A percentile compares a stretch with the other conserved stretches of the same genome.
Evolutionary conservation across 129 eudicot species (phyloP).

Genomic region (Erigeron canadensis): DNA sequence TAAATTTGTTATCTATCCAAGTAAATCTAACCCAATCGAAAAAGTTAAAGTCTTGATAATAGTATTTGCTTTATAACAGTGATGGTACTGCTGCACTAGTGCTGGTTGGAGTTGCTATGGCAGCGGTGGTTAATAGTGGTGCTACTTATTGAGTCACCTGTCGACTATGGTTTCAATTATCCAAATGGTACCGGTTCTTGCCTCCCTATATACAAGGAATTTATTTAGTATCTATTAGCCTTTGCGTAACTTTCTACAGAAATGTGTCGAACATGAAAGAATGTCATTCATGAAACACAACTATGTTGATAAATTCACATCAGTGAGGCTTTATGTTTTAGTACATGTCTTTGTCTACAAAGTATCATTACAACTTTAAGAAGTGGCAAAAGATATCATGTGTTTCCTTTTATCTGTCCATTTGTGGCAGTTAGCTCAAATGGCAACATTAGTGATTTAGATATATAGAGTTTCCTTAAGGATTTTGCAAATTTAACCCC

Average conservation of each 20-base stretch:
- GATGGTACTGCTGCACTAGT: conserved; percentile 99
- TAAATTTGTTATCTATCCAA: no score
- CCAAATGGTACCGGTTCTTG: no score
- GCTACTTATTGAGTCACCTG: no score
- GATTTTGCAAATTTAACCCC: neutral
- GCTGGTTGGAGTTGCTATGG: no score
- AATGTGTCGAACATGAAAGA: conserved; percentile 6
- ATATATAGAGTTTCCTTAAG: no score
- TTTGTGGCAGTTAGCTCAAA: conserved; percentile 2
- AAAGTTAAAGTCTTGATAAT: conserved; percentile 17
- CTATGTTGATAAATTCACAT: neutral
- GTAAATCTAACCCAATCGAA: neutral
- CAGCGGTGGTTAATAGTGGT: no score
- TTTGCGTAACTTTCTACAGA: neutral
- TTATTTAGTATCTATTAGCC: neutral
- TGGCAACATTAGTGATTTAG: no score
- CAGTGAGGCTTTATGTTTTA: neutral
- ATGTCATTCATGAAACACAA: neutral
- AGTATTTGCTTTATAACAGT: conserved; percentile 77
- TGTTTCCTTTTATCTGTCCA: neutral
- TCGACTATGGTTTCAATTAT: no score
- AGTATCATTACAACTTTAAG: neutral
- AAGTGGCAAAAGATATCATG: neutral
- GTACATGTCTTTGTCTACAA: neutral
- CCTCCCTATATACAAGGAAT: no score